Evolutionary conservation across 2,329 filamentous ascomycete genomes (phyloP), one percentile per base, ranked within the genome.

Genomic region (Neopestalotiopsis rosae): DNA sequence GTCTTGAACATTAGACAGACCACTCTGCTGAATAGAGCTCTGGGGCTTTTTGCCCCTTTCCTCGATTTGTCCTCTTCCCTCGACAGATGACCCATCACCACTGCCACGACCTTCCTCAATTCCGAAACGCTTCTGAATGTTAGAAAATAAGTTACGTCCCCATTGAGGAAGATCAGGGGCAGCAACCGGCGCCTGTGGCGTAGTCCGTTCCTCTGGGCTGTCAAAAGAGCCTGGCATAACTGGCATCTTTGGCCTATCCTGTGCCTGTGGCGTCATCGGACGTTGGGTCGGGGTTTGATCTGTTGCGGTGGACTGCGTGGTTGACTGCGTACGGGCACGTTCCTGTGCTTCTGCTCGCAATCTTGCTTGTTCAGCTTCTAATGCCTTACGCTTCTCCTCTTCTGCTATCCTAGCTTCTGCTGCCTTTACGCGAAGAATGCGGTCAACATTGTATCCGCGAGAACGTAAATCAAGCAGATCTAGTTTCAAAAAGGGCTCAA

Each of bases 401-500:
- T 98, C 95, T 0, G 94, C 94, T 72, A 98, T 90, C 66, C 93
- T 89, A 5, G 94, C 93, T 79, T 98, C 94, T 2, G 93, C 93
- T 24, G 92, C 94, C 82, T 97, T 97, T 67, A 92, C 92, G 49
- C 94, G 90, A 28, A 99, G 86, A 71, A 99, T 98, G 64, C 96
- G 92, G 76, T 98, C 94, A 52, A 99, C 96, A 73, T 99, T 98
- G 84, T 98, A 98, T 1, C 96, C 96, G 72, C 96, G 94, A 70
- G 91, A 90, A 74, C 94, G 91, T 56, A 99, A 83, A 65, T 95
- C 91, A 61, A 92, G 88, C 30, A 99, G 85, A 74, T 95, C 94
- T 9, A 96, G 90, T 69, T 93, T 95, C 49, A 99, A 83, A 71
- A 99, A 92, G 66, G 94, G 95, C 80, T 98, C 96, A 68, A 99